A percentile compares a stretch with the other conserved stretches of the same genome.
Conservation (phyloP, 2,329 filamentous ascomycete species). For the Talaromyces albobiverticillius region DNA sequence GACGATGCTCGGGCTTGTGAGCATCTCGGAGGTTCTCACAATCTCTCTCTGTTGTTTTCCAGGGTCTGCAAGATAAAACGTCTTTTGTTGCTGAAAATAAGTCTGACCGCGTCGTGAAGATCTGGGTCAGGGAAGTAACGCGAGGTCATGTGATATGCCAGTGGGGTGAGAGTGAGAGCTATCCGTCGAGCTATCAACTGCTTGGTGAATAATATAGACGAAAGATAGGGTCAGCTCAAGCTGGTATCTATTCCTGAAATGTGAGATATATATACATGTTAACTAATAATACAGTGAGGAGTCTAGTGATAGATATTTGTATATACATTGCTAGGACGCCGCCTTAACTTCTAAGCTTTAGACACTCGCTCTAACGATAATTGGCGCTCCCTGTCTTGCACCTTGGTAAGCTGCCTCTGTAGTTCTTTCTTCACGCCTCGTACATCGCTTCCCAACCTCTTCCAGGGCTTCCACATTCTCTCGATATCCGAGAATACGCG, state of each 20-base stretch:
- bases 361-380: neutral
- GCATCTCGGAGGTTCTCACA: neutral
- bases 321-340: slow-evolving; percentile 10
- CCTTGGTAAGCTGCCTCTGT: slow-evolving; percentile 31
- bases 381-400: neutral
- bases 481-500: slow-evolving; percentile 39
- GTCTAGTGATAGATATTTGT: neutral
- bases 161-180: too few relatives aligned
- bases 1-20: slow-evolving; percentile 9
- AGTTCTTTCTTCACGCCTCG: slow-evolving; percentile 36
- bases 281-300: neutral
- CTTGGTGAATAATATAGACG: too few relatives aligned
- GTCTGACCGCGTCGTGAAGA: neutral
- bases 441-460: slow-evolving; percentile 35
- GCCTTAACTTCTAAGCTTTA: too few relatives aligned
- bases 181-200: too few relatives aligned
- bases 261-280: neutral
- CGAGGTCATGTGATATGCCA: slow-evolving; percentile 11
- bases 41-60: neutral
- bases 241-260: neutral
- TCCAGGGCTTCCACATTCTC: slow-evolving; percentile 37
- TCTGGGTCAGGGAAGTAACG: slow-evolving; percentile 4
- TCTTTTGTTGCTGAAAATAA: neutral
- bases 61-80: neutral
- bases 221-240: too few relatives aligned